Base-by-base conservation (phyloP, 1,284 basidiomycete species). In the Kalmanozyma brasiliensis region DNA sequence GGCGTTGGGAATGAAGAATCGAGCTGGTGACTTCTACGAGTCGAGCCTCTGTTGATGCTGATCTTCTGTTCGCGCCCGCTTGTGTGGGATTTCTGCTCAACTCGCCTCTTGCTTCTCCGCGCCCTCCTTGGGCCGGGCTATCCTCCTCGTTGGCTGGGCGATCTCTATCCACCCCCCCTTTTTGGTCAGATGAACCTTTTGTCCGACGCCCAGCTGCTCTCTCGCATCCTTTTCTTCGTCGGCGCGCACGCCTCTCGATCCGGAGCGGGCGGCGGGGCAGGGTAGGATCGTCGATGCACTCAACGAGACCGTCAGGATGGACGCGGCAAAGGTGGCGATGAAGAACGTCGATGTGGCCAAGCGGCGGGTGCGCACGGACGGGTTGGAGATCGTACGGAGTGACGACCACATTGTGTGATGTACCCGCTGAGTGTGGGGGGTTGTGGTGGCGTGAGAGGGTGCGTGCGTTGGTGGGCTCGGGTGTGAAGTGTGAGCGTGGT, bases 111-210 rank as follows among this genome's bases (percentile, higher is more conserved):
- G n/a, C 26, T 29, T 29, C 26, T 11, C 26, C 26, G 11, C 6
- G 7, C 26, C 26, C 26, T 29, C 26, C 26, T 29, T 29, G n/a
- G n/a, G n/a, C 26, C 11, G 7, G 7, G 26, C 7, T 29, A 29
- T 29, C 26, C 26, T 29, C 26, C 26, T 29, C 11, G 11, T 11
- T 7, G 67, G 75, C n/a, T 52, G 46, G 3, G 72, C 57, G 34
- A 77, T 64, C 33, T 77, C 64, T 23, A 77, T 69, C 75, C 75
- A 77, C 5, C 75, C 75, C 6, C 65, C 70, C 17, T 68, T 64
- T 13, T 42, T 55, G 10, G 73, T 76, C 10, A 77, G 33, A 7
- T 51, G 20, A 1, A 74, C 63, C 4, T 61, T 63, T 19, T 77
- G 73, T 1, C 75, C 75, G 8, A 62, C 33, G 14, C 17, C 24